Conservation (phyloP, 805 yeast species). For the Monosporozyma yasuniensis region DNA sequence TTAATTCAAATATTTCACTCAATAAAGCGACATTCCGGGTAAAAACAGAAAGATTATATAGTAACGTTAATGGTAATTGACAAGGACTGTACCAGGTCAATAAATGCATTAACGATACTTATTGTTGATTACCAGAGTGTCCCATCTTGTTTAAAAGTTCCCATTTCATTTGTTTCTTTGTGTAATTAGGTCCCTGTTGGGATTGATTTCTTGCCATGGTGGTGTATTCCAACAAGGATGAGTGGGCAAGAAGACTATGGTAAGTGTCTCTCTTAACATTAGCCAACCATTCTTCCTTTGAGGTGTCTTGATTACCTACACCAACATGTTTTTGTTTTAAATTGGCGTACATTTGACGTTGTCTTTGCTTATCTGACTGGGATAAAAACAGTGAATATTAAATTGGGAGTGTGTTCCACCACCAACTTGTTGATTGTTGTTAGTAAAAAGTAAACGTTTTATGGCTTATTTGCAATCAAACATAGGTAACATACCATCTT, state of each 20-base stretch:
- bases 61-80: background rate
- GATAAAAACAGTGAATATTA: background rate
- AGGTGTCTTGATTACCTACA: slow-evolving; percentile 65
- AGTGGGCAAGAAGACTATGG: slow-evolving; percentile 22
- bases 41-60: background rate
- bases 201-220: slow-evolving; percentile 16
- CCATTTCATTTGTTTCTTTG: slow-evolving; percentile 19
- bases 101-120: background rate
- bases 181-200: slow-evolving; percentile 3
- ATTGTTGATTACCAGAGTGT: background rate
- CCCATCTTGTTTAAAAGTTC: slow-evolving; percentile 23
- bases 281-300: slow-evolving; percentile 57
- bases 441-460: background rate
- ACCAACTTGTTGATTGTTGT: background rate
- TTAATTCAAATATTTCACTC: background rate
- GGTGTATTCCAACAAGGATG: slow-evolving; percentile 25
- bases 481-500: background rate
- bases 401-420: background rate
- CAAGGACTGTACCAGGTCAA: background rate
- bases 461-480: too few species aligned
- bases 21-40: background rate
- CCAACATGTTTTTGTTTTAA: slow-evolving; percentile 61
- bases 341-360: slow-evolving; percentile 46
- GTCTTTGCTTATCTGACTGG: slow-evolving; percentile 59
- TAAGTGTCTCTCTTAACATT: slow-evolving; percentile 35